Evolutionary conservation across 345 rosid species (phyloP).

Genomic region (Limnanthes douglasii): DNA sequence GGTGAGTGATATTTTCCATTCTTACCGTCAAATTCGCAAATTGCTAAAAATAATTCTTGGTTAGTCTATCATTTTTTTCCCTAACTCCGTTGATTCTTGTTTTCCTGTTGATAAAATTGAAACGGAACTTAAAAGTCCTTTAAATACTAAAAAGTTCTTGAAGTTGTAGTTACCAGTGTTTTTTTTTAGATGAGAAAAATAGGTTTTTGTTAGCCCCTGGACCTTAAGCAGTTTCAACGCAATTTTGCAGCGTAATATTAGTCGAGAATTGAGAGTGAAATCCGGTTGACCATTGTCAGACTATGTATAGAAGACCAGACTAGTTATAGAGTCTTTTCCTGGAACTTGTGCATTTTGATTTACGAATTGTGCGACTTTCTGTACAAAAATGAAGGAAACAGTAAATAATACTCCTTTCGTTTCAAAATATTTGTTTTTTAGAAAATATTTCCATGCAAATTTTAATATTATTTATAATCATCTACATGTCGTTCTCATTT

Average conservation of each 20-base stretch:
- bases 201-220: slow-evolving; percentile 47
- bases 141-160: slow-evolving; percentile 43
- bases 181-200: slow-evolving; percentile 30
- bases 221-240: slow-evolving; percentile 26
- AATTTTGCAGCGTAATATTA: slow-evolving; percentile 25
- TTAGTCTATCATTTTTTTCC: slow-evolving; percentile 35
- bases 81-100: slow-evolving; percentile 32
- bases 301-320: too few species aligned
- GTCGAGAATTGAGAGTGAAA: slow-evolving; percentile 30
- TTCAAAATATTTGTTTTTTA: too few species aligned
- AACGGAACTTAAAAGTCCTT: slow-evolving; percentile 62
- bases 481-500: too few species aligned
- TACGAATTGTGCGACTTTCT: slow-evolving; percentile 79
- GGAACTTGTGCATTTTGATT: slow-evolving; percentile 56
- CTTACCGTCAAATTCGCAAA: slow-evolving; percentile 61
- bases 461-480: too few species aligned
- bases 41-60: slow-evolving; percentile 46
- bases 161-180: slow-evolving; percentile 62
- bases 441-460: too few species aligned
- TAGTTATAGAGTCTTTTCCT: slow-evolving; percentile 71
- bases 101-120: slow-evolving; percentile 44
- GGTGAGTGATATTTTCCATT: slow-evolving; percentile 62
- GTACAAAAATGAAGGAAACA: too few species aligned
- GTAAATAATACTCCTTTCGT: too few species aligned
- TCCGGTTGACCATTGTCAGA: slow-evolving; percentile 60